Base-by-base conservation (phyloP, 371 early-diverging fungal species). In the Actinomortierella wolfii region DNA sequence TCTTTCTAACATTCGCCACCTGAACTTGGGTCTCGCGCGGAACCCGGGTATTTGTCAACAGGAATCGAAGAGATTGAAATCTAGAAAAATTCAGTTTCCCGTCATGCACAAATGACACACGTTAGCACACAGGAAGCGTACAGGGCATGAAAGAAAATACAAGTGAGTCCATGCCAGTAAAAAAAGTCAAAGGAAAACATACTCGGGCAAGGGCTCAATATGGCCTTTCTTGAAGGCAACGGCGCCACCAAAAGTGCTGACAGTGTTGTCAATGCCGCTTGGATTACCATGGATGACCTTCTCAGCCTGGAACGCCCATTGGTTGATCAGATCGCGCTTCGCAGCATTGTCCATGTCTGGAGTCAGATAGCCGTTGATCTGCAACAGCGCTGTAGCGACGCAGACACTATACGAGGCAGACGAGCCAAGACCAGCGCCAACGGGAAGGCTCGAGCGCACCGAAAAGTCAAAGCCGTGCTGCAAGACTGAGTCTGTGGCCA, bases 401-500 rank as follows among this genome's bases (percentile, higher is more conserved):
- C 82, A 85, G 14, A 94, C 94, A 47, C 90, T 86, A 76, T 87
- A 97, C 11, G 97, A 87, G 1, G 99, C 99, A 5, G 97, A 97
- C 5, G 96, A 96, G 2, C 99, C 99, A 14, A 98, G 83, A 0
- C 99, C 99, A 17, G 97, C 89, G 20, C 97, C 95, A n/a, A 97
- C 91, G 2, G 98, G 98, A 6, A 98, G 61, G 34, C 78, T 76
- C 0, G 96, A 95, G 14, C 88, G 78, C 23, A 94, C 86, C 52
- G 76, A 68, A 26, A 94, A 61, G 5, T 83, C 84, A 41, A 92
- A 82, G 3, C 86, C 86, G 29, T 43, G 76, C 47, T 42, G 48
- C 17, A 47, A 61, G 15, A 26, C 24, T 14, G 68, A 48, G 40
- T 69, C 75, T 1, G 67, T 43, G 41, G 67, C 57, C n/a, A 79